A percentile compares a stretch with the other conserved stretches of the same genome.
These are phyloP conservation scores for Centrapalus pauciflorus DNA, from an alignment of 129 eudicot species.

Conservation along the genomic window DNA sequence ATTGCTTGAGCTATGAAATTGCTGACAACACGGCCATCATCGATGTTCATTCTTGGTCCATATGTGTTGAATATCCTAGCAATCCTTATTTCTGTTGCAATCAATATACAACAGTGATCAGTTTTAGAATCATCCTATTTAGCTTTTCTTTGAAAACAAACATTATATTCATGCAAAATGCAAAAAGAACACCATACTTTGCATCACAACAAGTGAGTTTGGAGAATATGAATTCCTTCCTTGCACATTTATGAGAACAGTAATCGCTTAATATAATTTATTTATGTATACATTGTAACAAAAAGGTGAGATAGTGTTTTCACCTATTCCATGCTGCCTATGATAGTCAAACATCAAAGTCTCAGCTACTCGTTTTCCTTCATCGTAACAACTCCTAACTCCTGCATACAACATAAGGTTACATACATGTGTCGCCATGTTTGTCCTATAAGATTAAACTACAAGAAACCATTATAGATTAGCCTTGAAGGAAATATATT, in stretches of 20 bases:
- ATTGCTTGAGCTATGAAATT: slow-evolving; percentile 87
- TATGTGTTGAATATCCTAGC: slow-evolving; percentile 90
- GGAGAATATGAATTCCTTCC: neutral
- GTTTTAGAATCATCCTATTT: neutral
- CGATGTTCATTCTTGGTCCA: slow-evolving; percentile 91
- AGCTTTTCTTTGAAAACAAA: neutral
- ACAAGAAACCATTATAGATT: neutral
- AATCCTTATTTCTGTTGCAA: slow-evolving; percentile 62
- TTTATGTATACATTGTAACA: too few species aligned
- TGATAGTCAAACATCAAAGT: slow-evolving; percentile 92
- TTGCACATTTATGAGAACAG: too few species aligned
- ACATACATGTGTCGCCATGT: slow-evolving; percentile 13
- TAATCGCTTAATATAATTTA: too few species aligned
- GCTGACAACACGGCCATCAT: slow-evolving; percentile 92
- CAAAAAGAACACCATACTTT: neutral
- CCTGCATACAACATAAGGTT: slow-evolving; percentile 36
- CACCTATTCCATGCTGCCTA: slow-evolving; percentile 80
- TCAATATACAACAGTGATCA: neutral
- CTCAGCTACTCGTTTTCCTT: slow-evolving; percentile 91
- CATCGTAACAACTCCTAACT: slow-evolving; percentile 90
- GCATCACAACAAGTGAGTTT: too few species aligned
- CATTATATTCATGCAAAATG: neutral
- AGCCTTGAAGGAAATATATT: neutral
- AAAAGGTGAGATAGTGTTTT: neutral
- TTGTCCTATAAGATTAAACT: neutral